Conservation (phyloP, 2,329 filamentous ascomycete species). For the Coniella lustricola region DNA sequence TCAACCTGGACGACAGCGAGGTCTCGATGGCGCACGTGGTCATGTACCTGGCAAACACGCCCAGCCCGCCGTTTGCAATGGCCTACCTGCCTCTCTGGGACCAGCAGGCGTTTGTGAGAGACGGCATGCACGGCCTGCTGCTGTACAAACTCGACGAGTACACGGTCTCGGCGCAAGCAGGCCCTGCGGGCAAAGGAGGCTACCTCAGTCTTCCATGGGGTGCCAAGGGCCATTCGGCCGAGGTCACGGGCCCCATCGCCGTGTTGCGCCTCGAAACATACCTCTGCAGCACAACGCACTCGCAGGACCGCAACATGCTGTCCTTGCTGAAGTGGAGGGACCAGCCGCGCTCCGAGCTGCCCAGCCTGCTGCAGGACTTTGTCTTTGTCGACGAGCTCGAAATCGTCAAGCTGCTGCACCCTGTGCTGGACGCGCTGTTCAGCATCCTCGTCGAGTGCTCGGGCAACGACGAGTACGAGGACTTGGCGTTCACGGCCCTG, state of each 20-base stretch:
- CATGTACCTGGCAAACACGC: constrained; percentile 81
- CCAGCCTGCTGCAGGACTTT: constrained; percentile 70
- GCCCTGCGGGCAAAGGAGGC: constrained; percentile 65
- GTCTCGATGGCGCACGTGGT: constrained; percentile 80
- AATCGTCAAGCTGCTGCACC: constrained; percentile 84
- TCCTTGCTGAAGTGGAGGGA: constrained; percentile 84
- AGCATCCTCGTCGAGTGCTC: constrained; percentile 84
- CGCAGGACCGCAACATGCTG: constrained; percentile 81
- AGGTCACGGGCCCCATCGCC: constrained; percentile 73
- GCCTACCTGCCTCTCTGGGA: constrained; percentile 94
- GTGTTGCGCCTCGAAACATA: constrained; percentile 75
- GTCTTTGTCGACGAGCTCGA: constrained; percentile 96
- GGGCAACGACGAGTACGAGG: constrained; percentile 88
- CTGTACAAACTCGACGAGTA: constrained; percentile 90
- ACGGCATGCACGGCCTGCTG: constrained; percentile 73
- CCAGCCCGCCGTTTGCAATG: constrained; percentile 81
- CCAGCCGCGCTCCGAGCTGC: constrained; percentile 61
- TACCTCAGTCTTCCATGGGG: constrained; percentile 83
- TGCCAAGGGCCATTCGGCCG: constrained; percentile 58
- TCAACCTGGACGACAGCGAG: constrained; percentile 71
- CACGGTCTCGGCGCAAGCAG: constrained; percentile 61
- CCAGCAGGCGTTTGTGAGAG: constrained; percentile 78
- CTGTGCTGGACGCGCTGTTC: constrained; percentile 88
- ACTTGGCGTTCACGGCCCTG: constrained; percentile 82
- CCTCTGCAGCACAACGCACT: constrained; percentile 90